Evolutionary conservation across 148 eudicot genomes (phyloP).

Genomic region (Oxyria digyna): DNA sequence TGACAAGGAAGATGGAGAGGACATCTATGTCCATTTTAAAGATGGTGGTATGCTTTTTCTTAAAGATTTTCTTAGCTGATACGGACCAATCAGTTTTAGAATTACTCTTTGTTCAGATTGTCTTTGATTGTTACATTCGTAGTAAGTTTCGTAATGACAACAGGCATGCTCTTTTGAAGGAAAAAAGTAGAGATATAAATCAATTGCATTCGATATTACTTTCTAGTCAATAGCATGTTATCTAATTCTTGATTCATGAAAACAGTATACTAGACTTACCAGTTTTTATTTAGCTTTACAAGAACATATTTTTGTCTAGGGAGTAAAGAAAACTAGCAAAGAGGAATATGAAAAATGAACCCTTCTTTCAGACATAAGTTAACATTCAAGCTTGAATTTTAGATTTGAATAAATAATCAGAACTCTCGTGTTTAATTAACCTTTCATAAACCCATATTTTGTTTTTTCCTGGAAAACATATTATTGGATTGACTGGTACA

Average conservation of each 20-base stretch:
- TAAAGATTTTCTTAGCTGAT: background rate
- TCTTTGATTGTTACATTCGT: background rate
- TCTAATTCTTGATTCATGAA: background rate
- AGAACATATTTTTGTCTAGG: background rate
- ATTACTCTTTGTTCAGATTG: background rate
- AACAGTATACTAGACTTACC: background rate
- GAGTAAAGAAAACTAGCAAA: background rate
- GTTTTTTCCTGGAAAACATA: no score
- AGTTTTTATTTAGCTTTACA: background rate
- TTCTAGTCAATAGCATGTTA: background rate
- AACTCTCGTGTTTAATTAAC: background rate
- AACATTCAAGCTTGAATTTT: background rate
- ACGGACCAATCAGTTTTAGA: background rate
- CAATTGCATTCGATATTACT: background rate
- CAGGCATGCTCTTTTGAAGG: background rate
- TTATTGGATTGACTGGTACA: no score
- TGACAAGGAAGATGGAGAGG: conserved; percentile 48
- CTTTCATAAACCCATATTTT: no score
- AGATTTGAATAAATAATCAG: background rate
- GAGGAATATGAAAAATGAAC: background rate
- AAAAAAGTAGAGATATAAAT: background rate
- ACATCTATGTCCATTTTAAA: conserved; percentile 31
- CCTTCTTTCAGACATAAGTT: background rate
- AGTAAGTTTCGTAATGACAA: background rate
- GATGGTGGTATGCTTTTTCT: conserved; percentile 50